Evolutionary conservation across 176 grass and related monocot genomes (phyloP), one percentile per base, ranked within the genome.

Genomic region (Triticum turgidum): DNA sequence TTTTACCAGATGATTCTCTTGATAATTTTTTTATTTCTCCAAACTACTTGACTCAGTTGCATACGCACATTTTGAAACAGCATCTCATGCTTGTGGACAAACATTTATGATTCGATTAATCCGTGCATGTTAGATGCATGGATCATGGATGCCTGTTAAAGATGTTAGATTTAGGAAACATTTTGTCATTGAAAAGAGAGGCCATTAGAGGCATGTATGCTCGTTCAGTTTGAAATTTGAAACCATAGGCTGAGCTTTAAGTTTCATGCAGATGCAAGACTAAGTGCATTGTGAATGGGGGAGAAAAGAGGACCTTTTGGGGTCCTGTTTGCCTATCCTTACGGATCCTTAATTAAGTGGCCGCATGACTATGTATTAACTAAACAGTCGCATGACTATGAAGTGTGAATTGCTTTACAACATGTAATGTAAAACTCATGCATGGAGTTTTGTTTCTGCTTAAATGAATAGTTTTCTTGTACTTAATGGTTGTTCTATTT

Each of bases 1-100:
- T 52, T 35, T 61, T 69, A 33, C 73, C 66, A 82, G 59, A 82
- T 85, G 18, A 66, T 82, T 73, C 37, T 78, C 66, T 65, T 65
- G 68, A 56, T 80, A 61, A 79, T 78, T 83, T 14, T 21, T 86
- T 68, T n/a, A 6, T 61, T 9, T 83, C 73, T 78, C 20, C 20
- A 37, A 78, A 54, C 66, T 25, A 47, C 20, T 73, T 72, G 20
- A 41, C 66, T 83, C 30, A 17, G 61, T 24, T 7, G 65, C 18
- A 1, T 80, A 78, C 9, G 5, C 25, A 49, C 65, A 79, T 21
- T 15, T 24, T 78, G 47, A 56, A 72, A 45, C 17, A 35, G 5
- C 32, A 79, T 73, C 39, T 63, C 70, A 63, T 33, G 61, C 18
- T 29, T 84, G 56, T 37, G n/a, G 62, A 85, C 25, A 22, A 54